phyloP scores from a whole-genome alignment of 495 filamentous ascomycete genomes.

The Lasiosphaeria hispida region DNA sequence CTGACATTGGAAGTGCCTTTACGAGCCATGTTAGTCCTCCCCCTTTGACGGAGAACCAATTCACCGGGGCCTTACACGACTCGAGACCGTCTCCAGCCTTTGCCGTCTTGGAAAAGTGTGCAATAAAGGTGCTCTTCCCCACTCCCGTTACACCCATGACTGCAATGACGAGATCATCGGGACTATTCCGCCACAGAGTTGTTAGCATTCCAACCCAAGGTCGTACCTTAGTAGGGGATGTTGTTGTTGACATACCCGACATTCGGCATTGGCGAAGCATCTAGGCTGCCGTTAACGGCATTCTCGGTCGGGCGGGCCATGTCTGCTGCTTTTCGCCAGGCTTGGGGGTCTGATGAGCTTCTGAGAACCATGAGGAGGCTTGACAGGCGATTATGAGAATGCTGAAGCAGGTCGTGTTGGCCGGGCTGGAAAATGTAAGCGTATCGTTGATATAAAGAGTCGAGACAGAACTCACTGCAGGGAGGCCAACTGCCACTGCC shows the following conservation, averaged over 20 bases:
- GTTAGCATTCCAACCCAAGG: neutral
- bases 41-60: neutral
- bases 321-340: neutral
- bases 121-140: slow-evolving; percentile 18
- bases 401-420: no score
- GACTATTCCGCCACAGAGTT: neutral
- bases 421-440: no score
- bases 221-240: no score
- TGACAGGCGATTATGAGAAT: no score
- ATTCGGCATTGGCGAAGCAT: neutral
- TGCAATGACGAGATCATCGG: slow-evolving; percentile 8
- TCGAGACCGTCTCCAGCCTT: slow-evolving; percentile 10
- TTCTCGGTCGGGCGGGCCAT: neutral
- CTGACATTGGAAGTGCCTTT: slow-evolving; percentile 10
- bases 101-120: slow-evolving; percentile 12
- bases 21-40: neutral
- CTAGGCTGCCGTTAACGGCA: neutral
- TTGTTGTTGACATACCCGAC: slow-evolving; percentile 5
- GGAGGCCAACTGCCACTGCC: no score
- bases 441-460: no score
- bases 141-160: slow-evolving; percentile 16
- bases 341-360: neutral
- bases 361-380: no score
- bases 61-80: slow-evolving; percentile 5
- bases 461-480: no score